phyloP scores from a whole-genome alignment of 352 stramenopile genomes.

The Phytophthora nicotianae region DNA sequence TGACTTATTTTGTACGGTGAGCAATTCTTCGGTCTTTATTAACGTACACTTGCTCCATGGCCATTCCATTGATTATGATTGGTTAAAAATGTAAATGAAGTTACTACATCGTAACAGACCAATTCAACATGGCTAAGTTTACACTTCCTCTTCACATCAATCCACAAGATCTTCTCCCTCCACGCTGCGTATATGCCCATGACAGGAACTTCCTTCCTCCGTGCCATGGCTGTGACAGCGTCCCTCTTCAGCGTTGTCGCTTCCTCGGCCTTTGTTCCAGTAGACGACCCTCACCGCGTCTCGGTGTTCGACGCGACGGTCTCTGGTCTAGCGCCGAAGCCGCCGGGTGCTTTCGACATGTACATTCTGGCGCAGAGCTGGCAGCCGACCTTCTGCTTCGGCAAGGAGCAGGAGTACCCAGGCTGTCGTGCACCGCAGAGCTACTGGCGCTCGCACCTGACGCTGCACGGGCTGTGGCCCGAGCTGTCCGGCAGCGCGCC shows the following conservation, averaged over 20 bases:
- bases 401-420: conserved; percentile 60
- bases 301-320: conserved; percentile 45
- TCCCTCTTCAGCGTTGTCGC: conserved; percentile 9
- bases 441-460: conserved; percentile 89
- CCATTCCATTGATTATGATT: too few relatives aligned
- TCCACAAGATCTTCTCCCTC: conserved; percentile 6
- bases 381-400: conserved; percentile 85
- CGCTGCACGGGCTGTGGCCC: conserved; percentile 90
- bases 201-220: neutral
- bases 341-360: conserved; percentile 64
- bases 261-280: neutral
- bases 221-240: neutral
- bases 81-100: too few relatives aligned
- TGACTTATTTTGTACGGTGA: too few relatives aligned
- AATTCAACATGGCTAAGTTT: neutral
- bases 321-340: conserved; percentile 6
- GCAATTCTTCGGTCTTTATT: too few relatives aligned
- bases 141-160: conserved; percentile 5
- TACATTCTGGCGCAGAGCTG: conserved; percentile 93
- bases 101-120: too few relatives aligned
- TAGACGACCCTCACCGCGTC: conserved; percentile 3
- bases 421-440: conserved; percentile 66
- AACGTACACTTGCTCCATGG: too few relatives aligned
- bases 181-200: conserved; percentile 1
- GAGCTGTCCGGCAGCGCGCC: conserved; percentile 70